These are phyloP conservation scores for Sporothrix mexicana DNA, from an alignment of 2,329 filamentous ascomycete genomes.

Conservation along the genomic window DNA sequence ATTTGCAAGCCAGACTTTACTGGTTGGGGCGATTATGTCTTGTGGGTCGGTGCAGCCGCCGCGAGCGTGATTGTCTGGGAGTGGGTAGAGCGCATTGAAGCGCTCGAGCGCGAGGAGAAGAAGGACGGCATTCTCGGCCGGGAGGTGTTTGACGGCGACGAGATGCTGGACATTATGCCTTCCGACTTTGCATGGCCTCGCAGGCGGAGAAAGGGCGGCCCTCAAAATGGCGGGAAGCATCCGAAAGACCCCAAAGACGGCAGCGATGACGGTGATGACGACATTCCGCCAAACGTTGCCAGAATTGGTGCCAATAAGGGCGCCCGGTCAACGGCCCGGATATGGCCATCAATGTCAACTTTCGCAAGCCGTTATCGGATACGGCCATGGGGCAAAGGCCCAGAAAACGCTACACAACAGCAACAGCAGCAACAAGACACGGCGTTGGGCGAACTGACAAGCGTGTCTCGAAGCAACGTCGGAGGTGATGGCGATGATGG, in stretches of 20 bases:
- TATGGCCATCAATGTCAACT: constrained; percentile 43
- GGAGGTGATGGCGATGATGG: constrained; percentile 39
- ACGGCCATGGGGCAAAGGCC: constrained; percentile 40
- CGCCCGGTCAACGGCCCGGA: background rate
- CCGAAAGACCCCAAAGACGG: constrained; percentile 45
- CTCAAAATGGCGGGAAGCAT: constrained; percentile 43
- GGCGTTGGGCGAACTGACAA: constrained; percentile 3
- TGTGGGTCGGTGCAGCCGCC: constrained; percentile 94
- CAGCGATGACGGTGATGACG: constrained; percentile 48
- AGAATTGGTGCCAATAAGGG: background rate
- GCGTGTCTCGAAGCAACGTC: constrained; percentile 13
- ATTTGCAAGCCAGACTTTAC: constrained; percentile 84
- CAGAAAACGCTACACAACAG: background rate
- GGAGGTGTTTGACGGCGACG: constrained; percentile 92
- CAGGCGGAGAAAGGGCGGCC: constrained; percentile 45
- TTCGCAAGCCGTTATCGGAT: constrained; percentile 49
- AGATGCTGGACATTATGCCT: constrained; percentile 75
- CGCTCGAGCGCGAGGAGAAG: constrained; percentile 87
- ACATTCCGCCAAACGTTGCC: background rate
- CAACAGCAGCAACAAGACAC: constrained; percentile 16
- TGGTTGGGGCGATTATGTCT: constrained; percentile 92
- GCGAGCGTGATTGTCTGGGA: constrained; percentile 98
- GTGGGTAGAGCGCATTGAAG: constrained; percentile 95
- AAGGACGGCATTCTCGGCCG: constrained; percentile 90
- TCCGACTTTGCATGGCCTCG: constrained; percentile 57